These are phyloP conservation scores for Magnaporthiopsis poae DNA, from an alignment of 2,329 filamentous ascomycete genomes.

Conservation along the genomic window DNA sequence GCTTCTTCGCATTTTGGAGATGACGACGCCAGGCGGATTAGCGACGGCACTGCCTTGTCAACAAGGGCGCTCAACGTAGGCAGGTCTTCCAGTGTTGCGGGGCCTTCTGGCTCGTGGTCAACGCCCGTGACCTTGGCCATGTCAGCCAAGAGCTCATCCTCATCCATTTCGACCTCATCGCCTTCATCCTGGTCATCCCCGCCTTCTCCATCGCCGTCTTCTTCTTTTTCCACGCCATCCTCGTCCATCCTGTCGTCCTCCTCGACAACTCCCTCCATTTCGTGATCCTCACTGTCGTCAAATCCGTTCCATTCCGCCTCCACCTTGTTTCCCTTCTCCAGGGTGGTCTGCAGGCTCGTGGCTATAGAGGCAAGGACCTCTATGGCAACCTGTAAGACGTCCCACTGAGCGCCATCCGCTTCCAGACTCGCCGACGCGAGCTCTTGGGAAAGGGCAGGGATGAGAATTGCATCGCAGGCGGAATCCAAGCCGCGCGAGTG, in stretches of 20 bases:
- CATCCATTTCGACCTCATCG: conserved; percentile 25
- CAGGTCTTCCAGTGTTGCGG: conserved; percentile 37
- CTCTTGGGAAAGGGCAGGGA: conserved; percentile 33
- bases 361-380: conserved; percentile 57
- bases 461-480: conserved; percentile 40
- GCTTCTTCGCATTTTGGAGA: conserved; percentile 30
- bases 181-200: conserved; percentile 28
- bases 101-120: conserved; percentile 29
- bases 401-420: conserved; percentile 2
- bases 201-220: conserved; percentile 26
- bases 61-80: conserved; percentile 43
- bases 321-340: conserved; percentile 33
- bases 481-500: conserved; percentile 37
- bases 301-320: conserved; percentile 31
- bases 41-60: conserved; percentile 34
- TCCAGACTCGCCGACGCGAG: conserved; percentile 18
- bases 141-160: conserved; percentile 42
- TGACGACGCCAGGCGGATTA: conserved; percentile 37
- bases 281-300: conserved; percentile 16
- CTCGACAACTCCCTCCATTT: conserved; percentile 24
- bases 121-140: conserved; percentile 54
- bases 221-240: conserved; percentile 23
- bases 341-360: conserved; percentile 43
- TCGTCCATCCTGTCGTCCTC: conserved; percentile 25
- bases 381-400: conserved; percentile 45